Evolutionary conservation across 2,329 filamentous ascomycete species (phyloP).

Genomic region (Pseudogymnoascus sp.): DNA sequence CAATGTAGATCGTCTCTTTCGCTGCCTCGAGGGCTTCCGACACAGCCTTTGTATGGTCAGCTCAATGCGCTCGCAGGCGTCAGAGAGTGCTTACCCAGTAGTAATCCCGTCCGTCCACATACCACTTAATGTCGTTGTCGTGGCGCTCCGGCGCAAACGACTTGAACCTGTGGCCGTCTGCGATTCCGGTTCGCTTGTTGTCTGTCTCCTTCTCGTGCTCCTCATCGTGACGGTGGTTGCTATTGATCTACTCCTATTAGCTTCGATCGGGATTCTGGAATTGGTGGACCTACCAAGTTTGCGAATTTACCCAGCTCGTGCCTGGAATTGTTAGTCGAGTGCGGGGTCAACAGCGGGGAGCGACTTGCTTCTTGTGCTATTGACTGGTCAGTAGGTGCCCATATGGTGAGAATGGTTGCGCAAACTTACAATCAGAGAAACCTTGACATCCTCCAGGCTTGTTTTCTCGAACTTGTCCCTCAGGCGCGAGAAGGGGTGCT

Average conservation of each 20-base stretch:
- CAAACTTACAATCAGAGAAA: conserved; percentile 36
- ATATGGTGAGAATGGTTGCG: background rate
- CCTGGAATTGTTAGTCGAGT: conserved; percentile 24
- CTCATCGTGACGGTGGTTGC: conserved; percentile 88
- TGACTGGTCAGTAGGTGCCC: background rate
- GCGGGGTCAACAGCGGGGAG: conserved; percentile 1
- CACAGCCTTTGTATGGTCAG: conserved; percentile 49
- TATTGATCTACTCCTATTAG: conserved; percentile 52
- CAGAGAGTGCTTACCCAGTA: conserved; percentile 56
- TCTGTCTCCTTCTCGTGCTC: conserved; percentile 81
- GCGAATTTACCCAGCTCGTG: conserved; percentile 56
- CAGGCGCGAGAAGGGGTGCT: conserved; percentile 30
- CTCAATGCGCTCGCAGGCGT: background rate
- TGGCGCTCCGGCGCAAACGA: conserved; percentile 85
- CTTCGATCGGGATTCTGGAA: background rate
- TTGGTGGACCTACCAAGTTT: conserved; percentile 45
- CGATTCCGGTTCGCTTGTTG: conserved; percentile 65
- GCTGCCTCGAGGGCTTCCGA: conserved; percentile 84
- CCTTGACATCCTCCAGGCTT: conserved; percentile 50
- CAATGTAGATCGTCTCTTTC: conserved; percentile 90
- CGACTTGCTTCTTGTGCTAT: conserved; percentile 48
- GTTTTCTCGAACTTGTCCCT: conserved; percentile 46
- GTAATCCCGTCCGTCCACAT: conserved; percentile 91
- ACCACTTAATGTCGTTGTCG: conserved; percentile 90
- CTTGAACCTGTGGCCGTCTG: conserved; percentile 72